These are phyloP conservation scores for Talaromyces islandicus DNA, from an alignment of 2,329 filamentous ascomycete genomes.

Conservation along the genomic window DNA sequence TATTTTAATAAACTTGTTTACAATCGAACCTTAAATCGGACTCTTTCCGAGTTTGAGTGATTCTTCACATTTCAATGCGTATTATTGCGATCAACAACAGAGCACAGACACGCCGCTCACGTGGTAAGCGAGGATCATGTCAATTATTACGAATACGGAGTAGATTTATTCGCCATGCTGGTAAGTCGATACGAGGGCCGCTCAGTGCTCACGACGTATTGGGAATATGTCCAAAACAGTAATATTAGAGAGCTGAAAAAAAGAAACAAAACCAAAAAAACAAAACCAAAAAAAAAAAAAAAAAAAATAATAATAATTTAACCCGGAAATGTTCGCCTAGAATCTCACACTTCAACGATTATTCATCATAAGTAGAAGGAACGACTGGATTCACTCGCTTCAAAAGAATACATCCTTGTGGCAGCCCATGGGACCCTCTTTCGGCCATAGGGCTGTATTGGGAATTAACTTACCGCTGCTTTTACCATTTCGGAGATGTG, in stretches of 20 bases:
- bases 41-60: background rate
- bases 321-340: background rate
- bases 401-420: background rate
- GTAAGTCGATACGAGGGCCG: background rate
- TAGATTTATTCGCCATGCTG: background rate
- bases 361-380: background rate
- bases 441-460: background rate
- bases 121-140: background rate
- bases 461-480: background rate
- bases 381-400: too few species aligned
- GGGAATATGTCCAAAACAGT: too few species aligned
- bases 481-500: background rate
- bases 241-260: too few species aligned
- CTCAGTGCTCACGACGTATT: background rate
- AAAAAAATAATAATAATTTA: too few species aligned
- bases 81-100: background rate
- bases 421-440: background rate
- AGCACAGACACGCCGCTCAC: background rate
- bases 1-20: background rate
- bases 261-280: too few species aligned
- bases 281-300: background rate
- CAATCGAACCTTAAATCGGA: background rate
- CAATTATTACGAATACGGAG: background rate
- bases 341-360: background rate
- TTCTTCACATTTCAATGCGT: background rate